A percentile compares a stretch with the other conserved stretches of the same genome.
These are phyloP conservation scores for Solanum etuberosum DNA, from an alignment of 257 asterid species.

Conservation along the genomic window DNA sequence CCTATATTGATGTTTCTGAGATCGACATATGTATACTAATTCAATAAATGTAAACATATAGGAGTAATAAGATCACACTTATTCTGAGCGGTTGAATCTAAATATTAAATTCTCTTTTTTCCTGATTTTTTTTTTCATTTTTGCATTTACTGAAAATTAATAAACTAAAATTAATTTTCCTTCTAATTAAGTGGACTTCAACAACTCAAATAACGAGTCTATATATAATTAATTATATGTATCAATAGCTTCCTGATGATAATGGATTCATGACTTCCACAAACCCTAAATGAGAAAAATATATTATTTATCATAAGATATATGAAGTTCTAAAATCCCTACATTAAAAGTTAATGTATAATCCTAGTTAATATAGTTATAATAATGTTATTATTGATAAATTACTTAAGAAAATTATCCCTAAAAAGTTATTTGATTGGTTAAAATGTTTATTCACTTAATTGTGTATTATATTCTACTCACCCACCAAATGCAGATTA, in stretches of 20 bases:
- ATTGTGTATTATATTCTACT: background rate
- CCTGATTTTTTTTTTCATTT: background rate
- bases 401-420: background rate
- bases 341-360: background rate
- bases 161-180: background rate
- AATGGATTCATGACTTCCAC: background rate
- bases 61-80: no score
- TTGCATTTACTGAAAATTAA: background rate
- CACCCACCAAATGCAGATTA: background rate
- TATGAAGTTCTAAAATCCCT: background rate
- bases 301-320: background rate
- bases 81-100: background rate
- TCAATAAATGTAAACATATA: no score
- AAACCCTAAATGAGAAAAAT: background rate
- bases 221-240: no score
- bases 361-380: background rate
- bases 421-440: background rate
- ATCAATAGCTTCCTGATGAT: background rate
- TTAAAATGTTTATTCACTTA: background rate
- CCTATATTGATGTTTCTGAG: background rate
- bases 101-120: background rate
- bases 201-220: background rate
- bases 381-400: background rate
- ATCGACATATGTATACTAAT: background rate
- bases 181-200: background rate